Evolutionary conservation across 2,329 filamentous ascomycete species (phyloP).

Genomic region (Penicillium sclerotigenum): DNA sequence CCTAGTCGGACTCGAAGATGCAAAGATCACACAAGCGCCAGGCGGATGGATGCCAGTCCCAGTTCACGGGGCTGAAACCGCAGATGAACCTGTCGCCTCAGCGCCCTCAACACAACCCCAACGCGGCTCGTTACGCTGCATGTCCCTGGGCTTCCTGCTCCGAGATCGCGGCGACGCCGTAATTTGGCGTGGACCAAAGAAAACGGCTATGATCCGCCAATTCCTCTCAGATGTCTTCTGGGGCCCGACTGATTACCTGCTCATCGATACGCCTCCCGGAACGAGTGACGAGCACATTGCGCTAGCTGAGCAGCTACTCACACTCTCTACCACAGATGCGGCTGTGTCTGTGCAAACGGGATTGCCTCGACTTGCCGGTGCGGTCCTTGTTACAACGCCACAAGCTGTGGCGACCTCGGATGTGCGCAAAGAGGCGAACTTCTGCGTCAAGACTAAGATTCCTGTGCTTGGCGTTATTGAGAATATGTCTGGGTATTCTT

Average conservation of each 20-base stretch:
- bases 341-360: conserved; percentile 14
- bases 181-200: conserved; percentile 96
- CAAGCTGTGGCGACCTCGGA: conserved; percentile 92
- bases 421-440: conserved; percentile 91
- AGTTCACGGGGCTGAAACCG: conserved; percentile 62
- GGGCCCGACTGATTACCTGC: conserved; percentile 80
- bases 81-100: conserved; percentile 11
- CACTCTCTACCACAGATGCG: conserved; percentile 34
- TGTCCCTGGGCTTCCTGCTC: conserved; percentile 91
- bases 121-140: conserved; percentile 58
- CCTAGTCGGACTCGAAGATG: conserved; percentile 83
- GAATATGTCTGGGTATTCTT: conserved; percentile 70
- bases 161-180: conserved; percentile 82
- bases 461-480: conserved; percentile 84
- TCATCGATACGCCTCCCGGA: conserved; percentile 94
- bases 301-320: conserved; percentile 77
- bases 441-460: conserved; percentile 80
- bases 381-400: conserved; percentile 92
- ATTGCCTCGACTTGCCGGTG: conserved; percentile 69
- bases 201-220: conserved; percentile 97
- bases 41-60: conserved; percentile 89
- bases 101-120: conserved; percentile 13
- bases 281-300: conserved; percentile 98
- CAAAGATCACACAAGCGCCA: conserved; percentile 86
- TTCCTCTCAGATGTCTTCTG: conserved; percentile 90